These are phyloP conservation scores for Leishmania tropica DNA, from an alignment of 208 protist genomes.

Conservation along the genomic window DNA sequence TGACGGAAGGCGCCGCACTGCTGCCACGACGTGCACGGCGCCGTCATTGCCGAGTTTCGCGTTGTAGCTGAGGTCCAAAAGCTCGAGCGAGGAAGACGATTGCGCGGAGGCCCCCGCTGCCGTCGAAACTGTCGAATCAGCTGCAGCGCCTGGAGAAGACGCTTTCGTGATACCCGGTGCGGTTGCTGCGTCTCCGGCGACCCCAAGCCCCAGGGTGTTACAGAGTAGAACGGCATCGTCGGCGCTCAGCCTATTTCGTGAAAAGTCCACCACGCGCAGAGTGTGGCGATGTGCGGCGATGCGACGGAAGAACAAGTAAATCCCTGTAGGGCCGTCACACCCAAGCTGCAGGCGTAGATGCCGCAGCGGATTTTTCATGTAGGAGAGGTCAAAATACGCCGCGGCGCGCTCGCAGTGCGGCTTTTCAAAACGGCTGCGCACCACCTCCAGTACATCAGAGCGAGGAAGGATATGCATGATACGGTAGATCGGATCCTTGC, in stretches of 20 bases:
- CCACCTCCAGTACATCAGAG: slow-evolving; percentile 84
- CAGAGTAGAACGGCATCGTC: slow-evolving; percentile 71
- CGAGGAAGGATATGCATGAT: slow-evolving; percentile 83
- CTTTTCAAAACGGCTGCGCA: slow-evolving; percentile 68
- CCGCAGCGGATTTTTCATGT: slow-evolving; percentile 78
- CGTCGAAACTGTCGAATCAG: not conserved
- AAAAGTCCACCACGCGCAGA: slow-evolving; percentile 79
- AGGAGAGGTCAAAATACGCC: slow-evolving; percentile 74
- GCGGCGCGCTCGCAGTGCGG: slow-evolving; percentile 76
- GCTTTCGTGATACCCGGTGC: not conserved
- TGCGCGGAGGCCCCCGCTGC: not conserved
- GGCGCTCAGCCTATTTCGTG: slow-evolving; percentile 68
- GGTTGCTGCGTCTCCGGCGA: not conserved
- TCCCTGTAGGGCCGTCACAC: slow-evolving; percentile 63
- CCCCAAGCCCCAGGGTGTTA: slow-evolving; percentile 48
- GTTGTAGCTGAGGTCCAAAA: slow-evolving; percentile 92
- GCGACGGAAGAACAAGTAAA: slow-evolving; percentile 71
- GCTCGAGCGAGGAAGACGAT: slow-evolving; percentile 43
- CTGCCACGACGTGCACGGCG: slow-evolving; percentile 51
- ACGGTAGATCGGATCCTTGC: slow-evolving; percentile 79
- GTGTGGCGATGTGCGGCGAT: slow-evolving; percentile 63
- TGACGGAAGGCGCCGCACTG: slow-evolving; percentile 33
- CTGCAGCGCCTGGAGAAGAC: not conserved
- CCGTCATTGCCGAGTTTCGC: slow-evolving; percentile 67
- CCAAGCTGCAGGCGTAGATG: slow-evolving; percentile 81